These are phyloP conservation scores for Diplocarpon mali DNA, from an alignment of 2,329 filamentous ascomycete species.

Conservation along the genomic window DNA sequence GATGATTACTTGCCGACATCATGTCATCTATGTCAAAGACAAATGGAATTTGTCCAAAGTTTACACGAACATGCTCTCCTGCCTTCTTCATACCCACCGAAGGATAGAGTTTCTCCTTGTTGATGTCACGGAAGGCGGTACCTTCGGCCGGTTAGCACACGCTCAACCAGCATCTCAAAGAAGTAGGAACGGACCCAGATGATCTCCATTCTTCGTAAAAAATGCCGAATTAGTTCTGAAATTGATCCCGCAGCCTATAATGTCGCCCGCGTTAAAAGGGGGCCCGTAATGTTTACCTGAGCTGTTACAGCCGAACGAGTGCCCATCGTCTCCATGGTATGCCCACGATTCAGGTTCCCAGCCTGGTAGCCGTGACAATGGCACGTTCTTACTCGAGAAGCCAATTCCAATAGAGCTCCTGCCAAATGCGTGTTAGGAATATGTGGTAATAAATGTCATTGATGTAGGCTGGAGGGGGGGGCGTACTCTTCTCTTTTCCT, in stretches of 20 bases:
- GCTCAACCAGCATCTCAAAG: not conserved
- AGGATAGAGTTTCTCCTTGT: conserved; percentile 51
- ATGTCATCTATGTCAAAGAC: conserved; percentile 83
- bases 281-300: conserved; percentile 47
- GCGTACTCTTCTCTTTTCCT: conserved; percentile 57
- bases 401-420: conserved; percentile 53
- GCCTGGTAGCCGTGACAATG: conserved; percentile 46
- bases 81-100: conserved; percentile 53
- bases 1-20: conserved; percentile 51
- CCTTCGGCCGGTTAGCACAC: conserved; percentile 36
- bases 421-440: conserved; percentile 10
- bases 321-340: conserved; percentile 58
- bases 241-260: conserved; percentile 56
- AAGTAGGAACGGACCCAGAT: conserved; percentile 36
- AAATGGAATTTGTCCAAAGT: conserved; percentile 67
- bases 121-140: conserved; percentile 56
- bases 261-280: conserved; percentile 43
- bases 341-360: conserved; percentile 61
- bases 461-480: conserved; percentile 1
- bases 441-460: not conserved
- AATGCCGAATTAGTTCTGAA: conserved; percentile 54
- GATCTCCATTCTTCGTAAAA: conserved; percentile 54
- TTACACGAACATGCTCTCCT: conserved; percentile 49
- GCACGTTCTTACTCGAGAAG: conserved; percentile 44
- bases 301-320: conserved; percentile 46